These are phyloP conservation scores for Rostrohypoxylon terebratum DNA, from an alignment of 495 filamentous ascomycete species.

Conservation along the genomic window DNA sequence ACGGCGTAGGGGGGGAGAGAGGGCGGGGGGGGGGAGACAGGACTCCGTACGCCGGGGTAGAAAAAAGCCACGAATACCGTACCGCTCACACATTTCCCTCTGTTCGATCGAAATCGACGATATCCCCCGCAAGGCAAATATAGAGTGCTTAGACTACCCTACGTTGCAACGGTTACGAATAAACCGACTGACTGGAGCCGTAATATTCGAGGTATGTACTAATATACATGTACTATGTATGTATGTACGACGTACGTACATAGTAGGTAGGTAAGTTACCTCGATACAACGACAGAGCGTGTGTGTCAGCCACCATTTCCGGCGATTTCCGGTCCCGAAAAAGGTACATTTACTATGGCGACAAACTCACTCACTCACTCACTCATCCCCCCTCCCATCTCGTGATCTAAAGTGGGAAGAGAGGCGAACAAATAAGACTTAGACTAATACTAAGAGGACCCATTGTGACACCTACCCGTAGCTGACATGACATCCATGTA, in stretches of 20 bases:
- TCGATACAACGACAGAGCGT: slow-evolving; percentile 21
- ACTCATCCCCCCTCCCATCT: slow-evolving; percentile 7
- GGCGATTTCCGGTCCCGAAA: slow-evolving; percentile 30
- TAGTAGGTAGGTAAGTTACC: neutral
- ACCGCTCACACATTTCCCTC: neutral
- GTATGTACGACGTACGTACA: too few relatives aligned
- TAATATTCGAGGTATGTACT: neutral
- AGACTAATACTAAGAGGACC: neutral
- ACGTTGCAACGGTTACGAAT: slow-evolving; percentile 24
- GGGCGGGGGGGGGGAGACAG: neutral
- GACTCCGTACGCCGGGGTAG: neutral
- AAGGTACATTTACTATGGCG: neutral
- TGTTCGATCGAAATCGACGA: slow-evolving; percentile 7
- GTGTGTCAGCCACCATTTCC: slow-evolving; percentile 6
- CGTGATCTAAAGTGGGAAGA: slow-evolving; percentile 12
- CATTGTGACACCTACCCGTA: neutral
- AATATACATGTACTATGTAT: too few relatives aligned
- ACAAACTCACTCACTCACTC: neutral
- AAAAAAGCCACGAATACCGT: neutral
- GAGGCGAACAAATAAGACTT: slow-evolving; percentile 13
- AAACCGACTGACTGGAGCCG: slow-evolving; percentile 13
- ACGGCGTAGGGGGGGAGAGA: neutral
- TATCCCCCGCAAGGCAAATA: slow-evolving; percentile 41
- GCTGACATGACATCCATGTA: neutral
- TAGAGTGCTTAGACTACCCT: slow-evolving; percentile 40